Percentiles rank a stretch among this genome's conserved stretches.
These are phyloP conservation scores for Kappamyces sp. DNA, from an alignment of 192 early-diverging fungal species.

Conservation along the genomic window DNA sequence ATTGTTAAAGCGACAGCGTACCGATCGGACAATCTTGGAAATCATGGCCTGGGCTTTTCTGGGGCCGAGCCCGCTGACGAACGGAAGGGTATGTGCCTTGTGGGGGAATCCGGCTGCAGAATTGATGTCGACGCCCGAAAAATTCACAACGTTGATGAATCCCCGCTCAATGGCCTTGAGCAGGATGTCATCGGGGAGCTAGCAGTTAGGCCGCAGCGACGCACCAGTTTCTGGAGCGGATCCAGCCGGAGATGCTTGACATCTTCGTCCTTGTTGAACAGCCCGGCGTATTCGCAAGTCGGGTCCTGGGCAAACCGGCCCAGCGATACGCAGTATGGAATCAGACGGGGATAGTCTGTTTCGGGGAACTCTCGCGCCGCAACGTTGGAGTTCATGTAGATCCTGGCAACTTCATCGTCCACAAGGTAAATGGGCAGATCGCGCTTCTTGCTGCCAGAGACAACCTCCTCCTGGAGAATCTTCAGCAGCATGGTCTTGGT, in stretches of 20 bases:
- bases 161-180: conserved; percentile 72
- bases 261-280: conserved; percentile 53
- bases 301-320: conserved; percentile 83
- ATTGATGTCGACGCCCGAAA: conserved; percentile 87
- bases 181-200: conserved; percentile 60
- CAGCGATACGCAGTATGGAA: conserved; percentile 82
- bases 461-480: conserved; percentile 45
- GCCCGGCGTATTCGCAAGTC: conserved; percentile 67
- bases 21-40: conserved; percentile 42
- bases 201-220: not conserved
- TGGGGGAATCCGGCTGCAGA: conserved; percentile 62
- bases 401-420: conserved; percentile 81
- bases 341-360: conserved; percentile 45
- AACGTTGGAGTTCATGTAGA: conserved; percentile 74
- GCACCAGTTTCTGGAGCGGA: conserved; percentile 62
- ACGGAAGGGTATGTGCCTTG: conserved; percentile 67
- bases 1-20: conserved; percentile 3
- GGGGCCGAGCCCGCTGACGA: conserved; percentile 88
- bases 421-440: conserved; percentile 56
- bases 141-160: conserved; percentile 78
- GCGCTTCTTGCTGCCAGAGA: conserved; percentile 1
- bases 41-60: conserved; percentile 81
- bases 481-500: conserved; percentile 67
- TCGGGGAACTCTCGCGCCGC: conserved; percentile 67
- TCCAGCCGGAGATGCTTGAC: conserved; percentile 57